Evolutionary conservation across 2,329 filamentous ascomycete genomes (phyloP), one percentile per base, ranked within the genome.

Genomic region (Leptographium radiaticola): DNA sequence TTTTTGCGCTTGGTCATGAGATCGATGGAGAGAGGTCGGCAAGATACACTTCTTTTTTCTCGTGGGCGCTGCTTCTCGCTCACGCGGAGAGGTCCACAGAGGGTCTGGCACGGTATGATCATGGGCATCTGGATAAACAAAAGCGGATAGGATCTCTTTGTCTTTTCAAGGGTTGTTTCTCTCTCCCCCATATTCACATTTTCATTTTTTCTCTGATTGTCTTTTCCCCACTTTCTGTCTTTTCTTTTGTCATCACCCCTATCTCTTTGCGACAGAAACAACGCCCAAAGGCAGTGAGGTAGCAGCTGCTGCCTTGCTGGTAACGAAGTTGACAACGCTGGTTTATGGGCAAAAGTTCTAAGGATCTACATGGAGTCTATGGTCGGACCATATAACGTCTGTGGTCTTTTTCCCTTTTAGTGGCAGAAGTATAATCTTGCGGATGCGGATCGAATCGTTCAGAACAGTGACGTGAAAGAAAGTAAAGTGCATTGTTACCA

Each of bases 61-160:
- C 58, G 60, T 61, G 61, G 62, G 54, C 53, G 34, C 47, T 57
- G 54, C 55, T 56, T 53, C 52, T 50, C 31, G 62, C 61, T 61
- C 62, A 52, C 62, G 62, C 63, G 58, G 56, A 49, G 52, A 57
- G 55, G 53, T 59, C 57, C 60, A 62, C 60, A 53, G 51, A 49
- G 51, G 56, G 54, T 61, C 56, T 59, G 61, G 60, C 59, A 61
- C 59, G 62, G 59, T 62, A 63, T 62, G 59, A 59, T 56, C 57
- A 60, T 61, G 60, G 62, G 62, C 59, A 62, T 56, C 63, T 65
- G 63, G 64, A 66, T 66, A 65, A 59, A 56, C 52, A 59, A 59
- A 59, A 59, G 56, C 56, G 55, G 56, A 55, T 55, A 53, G 46
- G 53, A 57, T 55, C 50, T 55, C 44, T 57, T 57, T 59, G 58